Evolutionary conservation across 192 early-diverging fungal genomes (phyloP).

Genomic region (Rhizoclosmatium globosum): DNA sequence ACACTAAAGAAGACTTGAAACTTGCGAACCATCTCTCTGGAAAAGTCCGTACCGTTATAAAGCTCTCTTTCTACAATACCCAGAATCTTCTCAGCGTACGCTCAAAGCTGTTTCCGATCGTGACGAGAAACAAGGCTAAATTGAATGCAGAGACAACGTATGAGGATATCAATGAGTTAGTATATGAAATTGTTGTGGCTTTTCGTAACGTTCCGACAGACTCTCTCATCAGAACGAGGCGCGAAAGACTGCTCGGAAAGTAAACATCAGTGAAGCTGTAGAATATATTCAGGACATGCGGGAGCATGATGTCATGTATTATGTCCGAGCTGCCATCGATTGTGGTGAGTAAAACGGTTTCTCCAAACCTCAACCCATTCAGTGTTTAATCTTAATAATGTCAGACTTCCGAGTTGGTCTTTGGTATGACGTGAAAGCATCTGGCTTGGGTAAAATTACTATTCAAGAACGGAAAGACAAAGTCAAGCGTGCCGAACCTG

Average conservation of each 20-base stretch:
- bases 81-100: constrained; percentile 80
- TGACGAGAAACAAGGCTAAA: constrained; percentile 77
- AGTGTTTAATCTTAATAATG: not conserved
- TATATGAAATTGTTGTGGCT: not conserved
- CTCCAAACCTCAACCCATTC: not conserved
- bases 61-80: constrained; percentile 86
- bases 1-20: constrained; percentile 85
- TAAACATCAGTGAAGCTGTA: constrained; percentile 53
- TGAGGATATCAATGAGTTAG: constrained; percentile 69
- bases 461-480: constrained; percentile 77
- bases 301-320: constrained; percentile 98
- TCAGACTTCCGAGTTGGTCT: constrained; percentile 90
- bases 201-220: not conserved
- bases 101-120: constrained; percentile 73
- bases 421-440: constrained; percentile 87
- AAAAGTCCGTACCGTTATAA: constrained; percentile 71
- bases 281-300: constrained; percentile 88
- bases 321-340: constrained; percentile 94
- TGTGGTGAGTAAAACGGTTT: constrained; percentile 58
- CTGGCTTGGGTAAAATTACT: constrained; percentile 61
- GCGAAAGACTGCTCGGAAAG: constrained; percentile 51
- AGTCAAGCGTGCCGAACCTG: constrained; percentile 93
- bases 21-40: constrained; percentile 93
- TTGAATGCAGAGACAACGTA: constrained; percentile 67
- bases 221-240: constrained; percentile 26